A percentile compares a stretch with the other conserved stretches of the same genome.
Conservation (phyloP, 371 early-diverging fungal genomes). For the Mortierella sp. region DNA sequence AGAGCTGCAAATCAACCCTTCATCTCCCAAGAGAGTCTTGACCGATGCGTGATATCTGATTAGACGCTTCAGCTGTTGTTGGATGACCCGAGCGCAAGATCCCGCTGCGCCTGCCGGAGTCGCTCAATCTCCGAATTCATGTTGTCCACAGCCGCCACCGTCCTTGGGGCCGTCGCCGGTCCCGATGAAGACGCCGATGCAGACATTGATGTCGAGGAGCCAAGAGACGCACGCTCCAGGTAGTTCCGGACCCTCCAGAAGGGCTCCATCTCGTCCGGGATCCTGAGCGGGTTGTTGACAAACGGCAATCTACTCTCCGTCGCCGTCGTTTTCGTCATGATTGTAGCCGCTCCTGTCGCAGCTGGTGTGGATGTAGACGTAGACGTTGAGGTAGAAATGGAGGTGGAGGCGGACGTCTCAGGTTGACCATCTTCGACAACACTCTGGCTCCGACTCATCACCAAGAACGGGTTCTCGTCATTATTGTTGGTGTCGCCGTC, state of each 20-base stretch:
- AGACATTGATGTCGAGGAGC: too few species aligned
- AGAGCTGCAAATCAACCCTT: too few species aligned
- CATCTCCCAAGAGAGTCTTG: too few species aligned
- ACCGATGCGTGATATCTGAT: too few species aligned
- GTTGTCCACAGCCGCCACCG: background rate
- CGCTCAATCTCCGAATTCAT: background rate
- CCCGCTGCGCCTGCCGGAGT: background rate
- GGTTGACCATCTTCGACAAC: background rate
- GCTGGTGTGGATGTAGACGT: background rate
- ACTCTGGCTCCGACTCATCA: background rate
- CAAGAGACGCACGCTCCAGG: background rate
- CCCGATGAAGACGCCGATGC: background rate
- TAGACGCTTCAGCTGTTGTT: too few species aligned
- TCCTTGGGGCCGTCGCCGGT: background rate
- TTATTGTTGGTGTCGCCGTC: too few species aligned
- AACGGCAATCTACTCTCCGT: background rate
- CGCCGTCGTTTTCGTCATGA: too few species aligned
- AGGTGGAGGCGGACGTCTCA: background rate
- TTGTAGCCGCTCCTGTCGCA: background rate
- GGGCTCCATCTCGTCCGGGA: conserved; percentile 26
- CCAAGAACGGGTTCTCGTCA: background rate
- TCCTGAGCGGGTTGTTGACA: conserved; percentile 26
- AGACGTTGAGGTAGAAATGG: background rate
- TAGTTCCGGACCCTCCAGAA: conserved; percentile 26
- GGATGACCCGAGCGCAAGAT: background rate